Evolutionary conservation across 352 stramenopile genomes (phyloP).

Genomic region (Pythium angustatum): DNA sequence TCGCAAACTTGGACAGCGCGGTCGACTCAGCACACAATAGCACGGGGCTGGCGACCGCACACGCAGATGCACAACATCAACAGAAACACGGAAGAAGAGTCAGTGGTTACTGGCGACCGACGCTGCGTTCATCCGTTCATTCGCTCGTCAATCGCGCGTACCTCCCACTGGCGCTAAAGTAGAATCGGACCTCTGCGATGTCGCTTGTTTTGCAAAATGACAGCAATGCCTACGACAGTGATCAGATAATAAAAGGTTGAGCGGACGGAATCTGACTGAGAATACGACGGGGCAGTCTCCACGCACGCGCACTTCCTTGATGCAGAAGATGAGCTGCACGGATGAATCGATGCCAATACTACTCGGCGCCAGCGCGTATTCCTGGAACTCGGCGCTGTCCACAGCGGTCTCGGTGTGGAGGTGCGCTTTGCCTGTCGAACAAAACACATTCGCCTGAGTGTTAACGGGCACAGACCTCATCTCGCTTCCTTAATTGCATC

Average conservation of each 20-base stretch:
- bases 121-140: too few relatives aligned
- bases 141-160: too few relatives aligned
- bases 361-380: constrained; percentile 56
- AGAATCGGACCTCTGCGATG: constrained; percentile 71
- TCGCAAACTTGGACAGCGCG: constrained; percentile 62
- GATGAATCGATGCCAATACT: constrained; percentile 43
- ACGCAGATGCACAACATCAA: too few relatives aligned
- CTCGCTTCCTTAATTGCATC: background rate
- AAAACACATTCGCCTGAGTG: background rate
- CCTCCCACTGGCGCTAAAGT: constrained; percentile 69
- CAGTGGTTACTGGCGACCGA: too few relatives aligned
- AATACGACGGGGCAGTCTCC: too few relatives aligned
- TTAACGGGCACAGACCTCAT: background rate
- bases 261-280: too few relatives aligned
- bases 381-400: constrained; percentile 73
- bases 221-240: constrained; percentile 65
- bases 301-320: constrained; percentile 72
- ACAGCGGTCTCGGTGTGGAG: constrained; percentile 84
- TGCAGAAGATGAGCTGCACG: constrained; percentile 81
- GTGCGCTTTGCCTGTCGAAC: constrained; percentile 61
- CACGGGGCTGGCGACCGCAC: constrained; percentile 49
- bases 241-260: too few relatives aligned
- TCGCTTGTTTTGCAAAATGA: constrained; percentile 81
- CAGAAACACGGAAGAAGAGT: too few relatives aligned
- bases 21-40: constrained; percentile 74